phyloP scores from a whole-genome alignment of 2,329 filamentous ascomycete species.

The Blastomyces emzantsi region DNA sequence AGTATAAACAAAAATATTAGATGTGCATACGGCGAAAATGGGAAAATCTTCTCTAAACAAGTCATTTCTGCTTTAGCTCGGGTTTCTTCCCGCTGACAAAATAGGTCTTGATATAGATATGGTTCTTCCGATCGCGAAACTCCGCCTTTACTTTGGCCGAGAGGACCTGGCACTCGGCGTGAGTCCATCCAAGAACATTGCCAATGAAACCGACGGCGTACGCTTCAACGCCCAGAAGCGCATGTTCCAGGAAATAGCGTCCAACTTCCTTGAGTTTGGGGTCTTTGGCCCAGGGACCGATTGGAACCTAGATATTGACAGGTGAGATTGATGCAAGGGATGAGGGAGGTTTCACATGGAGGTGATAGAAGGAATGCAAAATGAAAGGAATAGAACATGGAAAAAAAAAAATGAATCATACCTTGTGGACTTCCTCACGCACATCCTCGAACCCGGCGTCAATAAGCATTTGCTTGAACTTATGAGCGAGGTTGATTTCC shows the following conservation, averaged over 20 bases:
- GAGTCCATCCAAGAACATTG: constrained; percentile 22
- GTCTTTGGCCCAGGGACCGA: constrained; percentile 36
- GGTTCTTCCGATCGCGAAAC: constrained; percentile 24
- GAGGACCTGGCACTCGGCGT: constrained; percentile 27
- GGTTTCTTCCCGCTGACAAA: constrained; percentile 4
- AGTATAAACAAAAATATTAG: neutral
- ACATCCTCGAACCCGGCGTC: constrained; percentile 29
- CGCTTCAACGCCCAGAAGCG: constrained; percentile 20
- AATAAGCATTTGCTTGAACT: constrained; percentile 22
- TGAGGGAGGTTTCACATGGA: neutral
- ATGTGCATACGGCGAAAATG: neutral
- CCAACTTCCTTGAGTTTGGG: constrained; percentile 44
- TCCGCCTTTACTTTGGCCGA: constrained; percentile 27
- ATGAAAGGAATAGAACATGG: neutral
- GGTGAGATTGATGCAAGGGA: neutral
- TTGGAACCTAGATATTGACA: constrained; percentile 18
- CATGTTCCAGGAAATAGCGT: constrained; percentile 18
- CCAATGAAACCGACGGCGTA: constrained; percentile 25
- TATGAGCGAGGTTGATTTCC: constrained; percentile 21
- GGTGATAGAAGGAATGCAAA: no score
- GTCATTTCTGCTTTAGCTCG: neutral
- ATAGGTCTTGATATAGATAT: constrained; percentile 21
- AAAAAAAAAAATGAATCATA: constrained; percentile 1
- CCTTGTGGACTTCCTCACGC: constrained; percentile 22
- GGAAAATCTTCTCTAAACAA: no score